Conservation (phyloP, 495 filamentous ascomycete genomes). For the Friedmanniomyces simplex region DNA sequence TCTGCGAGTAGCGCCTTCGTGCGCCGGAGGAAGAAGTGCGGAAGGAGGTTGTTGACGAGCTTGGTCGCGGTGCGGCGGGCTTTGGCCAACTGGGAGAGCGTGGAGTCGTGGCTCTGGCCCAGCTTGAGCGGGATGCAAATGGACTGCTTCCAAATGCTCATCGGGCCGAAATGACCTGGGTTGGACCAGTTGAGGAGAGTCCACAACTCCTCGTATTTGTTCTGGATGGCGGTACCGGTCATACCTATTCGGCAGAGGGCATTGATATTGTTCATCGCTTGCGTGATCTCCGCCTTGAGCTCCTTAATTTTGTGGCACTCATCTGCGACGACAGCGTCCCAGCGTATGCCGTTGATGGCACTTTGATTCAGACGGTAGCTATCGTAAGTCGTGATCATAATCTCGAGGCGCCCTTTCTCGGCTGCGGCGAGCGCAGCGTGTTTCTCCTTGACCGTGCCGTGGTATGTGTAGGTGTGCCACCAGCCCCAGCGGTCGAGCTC, state of each 20-base stretch:
- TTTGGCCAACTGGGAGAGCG: slow-evolving; percentile 64
- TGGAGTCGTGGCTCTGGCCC: slow-evolving; percentile 92
- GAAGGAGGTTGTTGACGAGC: slow-evolving; percentile 78
- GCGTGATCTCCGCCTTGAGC: slow-evolving; percentile 60
- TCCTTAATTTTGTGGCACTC: slow-evolving; percentile 94
- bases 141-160: slow-evolving; percentile 62
- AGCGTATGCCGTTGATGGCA: slow-evolving; percentile 71
- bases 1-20: slow-evolving; percentile 90
- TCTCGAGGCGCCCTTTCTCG: slow-evolving; percentile 62
- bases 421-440: slow-evolving; percentile 65
- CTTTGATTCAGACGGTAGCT: slow-evolving; percentile 72
- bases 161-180: slow-evolving; percentile 72
- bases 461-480: slow-evolving; percentile 82
- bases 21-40: slow-evolving; percentile 81
- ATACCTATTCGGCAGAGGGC: slow-evolving; percentile 86
- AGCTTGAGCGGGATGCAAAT: slow-evolving; percentile 72
- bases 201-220: slow-evolving; percentile 97
- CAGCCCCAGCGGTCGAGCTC: slow-evolving; percentile 88
- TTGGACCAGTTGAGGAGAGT: slow-evolving; percentile 95
- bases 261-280: slow-evolving; percentile 85
- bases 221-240: slow-evolving; percentile 95
- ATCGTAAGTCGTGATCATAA: slow-evolving; percentile 86
- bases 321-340: slow-evolving; percentile 96
- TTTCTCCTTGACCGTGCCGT: slow-evolving; percentile 53
- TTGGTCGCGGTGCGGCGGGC: slow-evolving; percentile 76